These are phyloP conservation scores for Rasamsonia emersonii DNA, from an alignment of 2,329 filamentous ascomycete species.

Conservation along the genomic window DNA sequence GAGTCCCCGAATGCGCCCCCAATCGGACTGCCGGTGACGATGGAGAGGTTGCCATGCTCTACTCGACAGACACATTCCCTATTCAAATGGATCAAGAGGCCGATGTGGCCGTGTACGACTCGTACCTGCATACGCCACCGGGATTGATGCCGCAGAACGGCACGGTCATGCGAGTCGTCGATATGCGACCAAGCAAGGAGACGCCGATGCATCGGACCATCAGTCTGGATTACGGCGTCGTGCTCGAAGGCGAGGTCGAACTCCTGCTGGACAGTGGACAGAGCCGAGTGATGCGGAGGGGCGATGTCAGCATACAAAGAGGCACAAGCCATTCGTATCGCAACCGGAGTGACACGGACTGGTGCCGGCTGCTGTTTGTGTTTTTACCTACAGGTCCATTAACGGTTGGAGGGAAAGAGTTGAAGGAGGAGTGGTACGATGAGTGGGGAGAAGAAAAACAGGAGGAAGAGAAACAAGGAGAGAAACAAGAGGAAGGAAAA, in stretches of 20 bases:
- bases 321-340: slow-evolving; percentile 24
- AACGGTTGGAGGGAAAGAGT: slow-evolving; percentile 41
- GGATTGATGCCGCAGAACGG: slow-evolving; percentile 23
- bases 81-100: slow-evolving; percentile 20
- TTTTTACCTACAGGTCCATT: slow-evolving; percentile 22
- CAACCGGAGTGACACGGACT: slow-evolving; percentile 18
- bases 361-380: slow-evolving; percentile 25
- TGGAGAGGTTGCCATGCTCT: slow-evolving; percentile 23
- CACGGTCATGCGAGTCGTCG: slow-evolving; percentile 25
- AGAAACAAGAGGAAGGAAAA: background rate
- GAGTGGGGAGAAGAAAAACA: slow-evolving; percentile 14
- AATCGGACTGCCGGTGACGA: slow-evolving; percentile 19
- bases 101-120: slow-evolving; percentile 25
- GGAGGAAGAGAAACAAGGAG: slow-evolving; percentile 21
- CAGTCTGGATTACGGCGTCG: slow-evolving; percentile 29
- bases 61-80: slow-evolving; percentile 21
- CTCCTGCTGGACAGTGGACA: slow-evolving; percentile 28
- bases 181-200: slow-evolving; percentile 23
- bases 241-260: slow-evolving; percentile 30
- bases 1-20: slow-evolving; percentile 25
- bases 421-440: slow-evolving; percentile 39
- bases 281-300: slow-evolving; percentile 20
- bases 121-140: slow-evolving; percentile 24
- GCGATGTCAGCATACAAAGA: slow-evolving; percentile 27
- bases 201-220: slow-evolving; percentile 31